Evolutionary conservation across 805 yeast genomes (phyloP), one percentile per base, ranked within the genome.

Genomic region (Candida easanensis): DNA sequence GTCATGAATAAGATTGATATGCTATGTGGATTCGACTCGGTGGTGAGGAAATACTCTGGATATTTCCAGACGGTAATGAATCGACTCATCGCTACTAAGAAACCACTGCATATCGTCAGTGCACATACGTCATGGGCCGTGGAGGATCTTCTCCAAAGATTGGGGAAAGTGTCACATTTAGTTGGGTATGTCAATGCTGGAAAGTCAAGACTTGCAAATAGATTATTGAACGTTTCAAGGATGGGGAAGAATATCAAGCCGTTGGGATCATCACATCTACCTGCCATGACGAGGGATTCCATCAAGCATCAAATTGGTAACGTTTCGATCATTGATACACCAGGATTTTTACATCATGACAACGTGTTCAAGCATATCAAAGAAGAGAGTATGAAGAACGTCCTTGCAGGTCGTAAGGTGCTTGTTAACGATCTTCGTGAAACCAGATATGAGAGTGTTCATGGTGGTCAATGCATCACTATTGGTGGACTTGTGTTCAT

Each of bases 151-250:
- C 49, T 69, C 8, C 52, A 61, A 1, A 53, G 53, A 6, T 54
- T 83, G 7, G 68, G 69, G 0, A 17, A 36, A 7, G 62, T 65
- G 25, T 59, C 75, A 7, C 80, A 76, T 53, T 60, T 85, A 23
- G 64, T 84, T 17, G 95, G 95, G 1, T 72, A 71, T 45, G 79
- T 83, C 10, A 85, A 85, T 54, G 71, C 77, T 13, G 95, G 95
- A 1, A 85, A 85, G 57, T 79, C 88, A 3, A 70, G 83, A 2
- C 51, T 85, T 28, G 68, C 83, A 1, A 76, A 73, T 50, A 54
- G 78, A 16, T 49, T 83, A 16, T 47, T 75, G 73, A 51, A 55
- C 30, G 35, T 45, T 9, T 39, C 52, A 1, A 44, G 39, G 17
- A 45, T 39, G n/a, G 28, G 46, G 3, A 45, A 32, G 33, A 38